Conservation (phyloP, 2,329 filamentous ascomycete species). For the Trichoderma sp. region DNA sequence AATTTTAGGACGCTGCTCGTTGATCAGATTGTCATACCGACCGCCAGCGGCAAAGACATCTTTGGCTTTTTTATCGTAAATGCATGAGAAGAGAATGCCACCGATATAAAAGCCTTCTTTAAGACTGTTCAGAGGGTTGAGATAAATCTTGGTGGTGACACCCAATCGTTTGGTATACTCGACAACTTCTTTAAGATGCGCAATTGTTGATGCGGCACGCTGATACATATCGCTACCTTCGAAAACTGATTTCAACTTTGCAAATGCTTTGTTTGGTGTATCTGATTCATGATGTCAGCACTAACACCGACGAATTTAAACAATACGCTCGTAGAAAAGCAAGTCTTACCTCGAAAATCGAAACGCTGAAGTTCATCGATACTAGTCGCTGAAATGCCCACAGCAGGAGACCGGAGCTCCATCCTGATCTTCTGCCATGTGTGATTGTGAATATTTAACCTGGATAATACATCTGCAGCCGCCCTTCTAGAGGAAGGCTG, state of each 20-base stretch:
- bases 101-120: slow-evolving; percentile 90
- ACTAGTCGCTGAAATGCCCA: slow-evolving; percentile 85
- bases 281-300: slow-evolving; percentile 45
- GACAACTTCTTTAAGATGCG: slow-evolving; percentile 78
- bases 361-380: slow-evolving; percentile 89
- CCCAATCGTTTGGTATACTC: slow-evolving; percentile 76
- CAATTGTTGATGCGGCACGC: slow-evolving; percentile 74
- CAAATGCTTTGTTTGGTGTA: slow-evolving; percentile 59
- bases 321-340: not conserved
- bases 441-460: slow-evolving; percentile 78
- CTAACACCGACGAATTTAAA: too few relatives aligned
- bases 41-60: slow-evolving; percentile 93
- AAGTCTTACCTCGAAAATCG: slow-evolving; percentile 74
- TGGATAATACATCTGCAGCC: slow-evolving; percentile 83
- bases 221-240: slow-evolving; percentile 70
- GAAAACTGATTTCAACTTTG: slow-evolving; percentile 62
- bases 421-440: slow-evolving; percentile 83
- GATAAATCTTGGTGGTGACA: slow-evolving; percentile 76
- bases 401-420: slow-evolving; percentile 77
- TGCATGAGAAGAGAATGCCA: slow-evolving; percentile 85
- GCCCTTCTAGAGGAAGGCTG: slow-evolving; percentile 67
- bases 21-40: slow-evolving; percentile 87
- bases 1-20: slow-evolving; percentile 75
- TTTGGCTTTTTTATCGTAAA: slow-evolving; percentile 81
- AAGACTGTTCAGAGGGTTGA: slow-evolving; percentile 83